Evolutionary conservation across 1,284 basidiomycete species (phyloP).

Genomic region (Trichosporon ovoides): DNA sequence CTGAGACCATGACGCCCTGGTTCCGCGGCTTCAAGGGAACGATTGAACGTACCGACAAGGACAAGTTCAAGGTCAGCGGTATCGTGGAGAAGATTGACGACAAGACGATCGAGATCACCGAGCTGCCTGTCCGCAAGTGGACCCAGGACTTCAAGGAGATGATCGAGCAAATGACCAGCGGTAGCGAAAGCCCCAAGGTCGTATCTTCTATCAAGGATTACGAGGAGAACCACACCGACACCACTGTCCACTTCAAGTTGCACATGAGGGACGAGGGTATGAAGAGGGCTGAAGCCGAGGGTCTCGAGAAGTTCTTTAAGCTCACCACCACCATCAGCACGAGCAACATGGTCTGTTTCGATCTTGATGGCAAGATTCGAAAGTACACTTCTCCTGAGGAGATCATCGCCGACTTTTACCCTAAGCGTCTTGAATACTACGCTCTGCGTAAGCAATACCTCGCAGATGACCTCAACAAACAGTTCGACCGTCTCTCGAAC

Average conservation of each 20-base stretch:
- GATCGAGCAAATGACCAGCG: constrained; percentile 63
- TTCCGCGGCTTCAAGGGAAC: constrained; percentile 89
- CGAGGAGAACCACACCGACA: constrained; percentile 91
- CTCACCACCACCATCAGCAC: constrained; percentile 76
- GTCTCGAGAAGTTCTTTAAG: constrained; percentile 88
- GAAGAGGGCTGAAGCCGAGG: constrained; percentile 81
- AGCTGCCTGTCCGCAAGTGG: constrained; percentile 94
- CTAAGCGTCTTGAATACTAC: constrained; percentile 81
- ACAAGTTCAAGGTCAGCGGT: constrained; percentile 84
- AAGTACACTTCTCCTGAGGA: constrained; percentile 87
- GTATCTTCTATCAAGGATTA: constrained; percentile 68
- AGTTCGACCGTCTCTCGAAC: constrained; percentile 82
- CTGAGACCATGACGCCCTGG: constrained; percentile 88
- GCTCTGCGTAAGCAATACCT: constrained; percentile 93
- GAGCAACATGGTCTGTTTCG: constrained; percentile 98
- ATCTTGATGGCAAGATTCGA: constrained; percentile 92
- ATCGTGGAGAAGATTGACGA: constrained; percentile 72
- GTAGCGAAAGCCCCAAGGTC: constrained; percentile 56
- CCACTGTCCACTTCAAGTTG: constrained; percentile 84
- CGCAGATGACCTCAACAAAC: constrained; percentile 74
- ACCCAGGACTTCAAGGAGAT: constrained; percentile 88
- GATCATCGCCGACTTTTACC: constrained; percentile 91
- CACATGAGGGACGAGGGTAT: constrained; percentile 73
- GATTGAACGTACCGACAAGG: constrained; percentile 71
- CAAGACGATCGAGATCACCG: constrained; percentile 87